These are phyloP conservation scores for Saccharomycopsis sp. DNA, from an alignment of 805 yeast species.

Conservation along the genomic window DNA sequence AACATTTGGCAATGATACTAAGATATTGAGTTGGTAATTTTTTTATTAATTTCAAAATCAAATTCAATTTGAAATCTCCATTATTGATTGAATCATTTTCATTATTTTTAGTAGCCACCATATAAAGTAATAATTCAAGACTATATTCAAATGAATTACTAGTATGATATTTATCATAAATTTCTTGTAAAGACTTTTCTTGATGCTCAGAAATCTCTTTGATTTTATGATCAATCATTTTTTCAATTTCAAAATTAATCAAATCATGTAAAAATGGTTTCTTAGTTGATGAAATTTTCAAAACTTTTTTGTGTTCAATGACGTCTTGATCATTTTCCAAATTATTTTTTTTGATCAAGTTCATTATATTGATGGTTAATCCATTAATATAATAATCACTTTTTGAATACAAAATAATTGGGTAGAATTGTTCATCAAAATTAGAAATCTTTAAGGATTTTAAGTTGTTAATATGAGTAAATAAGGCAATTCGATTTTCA, in stretches of 20 bases:
- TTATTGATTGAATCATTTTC: slow-evolving; percentile 17
- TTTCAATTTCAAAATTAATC: slow-evolving; percentile 32
- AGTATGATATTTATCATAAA: slow-evolving; percentile 25
- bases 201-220: neutral
- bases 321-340: neutral
- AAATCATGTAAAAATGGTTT: slow-evolving; percentile 36
- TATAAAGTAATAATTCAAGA: slow-evolving; percentile 35
- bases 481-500: neutral
- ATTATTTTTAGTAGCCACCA: slow-evolving; percentile 19
- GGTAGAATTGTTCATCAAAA: slow-evolving; percentile 22
- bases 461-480: slow-evolving; percentile 4
- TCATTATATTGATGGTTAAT: slow-evolving; percentile 27
- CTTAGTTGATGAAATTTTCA: slow-evolving; percentile 28
- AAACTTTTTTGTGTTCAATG: slow-evolving; percentile 12
- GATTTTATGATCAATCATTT: neutral
- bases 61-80: slow-evolving; percentile 12
- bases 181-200: slow-evolving; percentile 18
- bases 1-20: slow-evolving; percentile 35
- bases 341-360: neutral
- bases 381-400: slow-evolving; percentile 34
- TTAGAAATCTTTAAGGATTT: slow-evolving; percentile 22
- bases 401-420: slow-evolving; percentile 20
- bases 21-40: slow-evolving; percentile 20
- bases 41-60: slow-evolving; percentile 20
- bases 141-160: slow-evolving; percentile 33